A percentile compares a stretch with the other conserved stretches of the same genome.
These are phyloP conservation scores for Aspergillus hortae DNA, from an alignment of 2,329 filamentous ascomycete genomes.

Conservation along the genomic window DNA sequence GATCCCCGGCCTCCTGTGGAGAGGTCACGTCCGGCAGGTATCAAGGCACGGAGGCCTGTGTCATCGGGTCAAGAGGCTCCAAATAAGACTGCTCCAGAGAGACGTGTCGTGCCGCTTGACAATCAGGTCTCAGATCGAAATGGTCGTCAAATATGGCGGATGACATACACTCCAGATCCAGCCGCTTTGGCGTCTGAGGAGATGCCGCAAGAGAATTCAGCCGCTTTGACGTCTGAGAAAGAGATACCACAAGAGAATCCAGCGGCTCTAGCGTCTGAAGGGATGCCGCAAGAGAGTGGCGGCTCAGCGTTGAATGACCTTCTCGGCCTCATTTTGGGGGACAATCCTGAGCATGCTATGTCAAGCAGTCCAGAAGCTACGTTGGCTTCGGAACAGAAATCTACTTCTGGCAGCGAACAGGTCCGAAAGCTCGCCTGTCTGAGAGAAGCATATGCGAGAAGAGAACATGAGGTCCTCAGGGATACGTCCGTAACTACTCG, in stretches of 20 bases:
- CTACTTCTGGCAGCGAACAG: neutral
- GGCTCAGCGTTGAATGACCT: slow-evolving; percentile 1
- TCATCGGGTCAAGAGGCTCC: neutral
- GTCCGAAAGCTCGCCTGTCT: slow-evolving; percentile 1
- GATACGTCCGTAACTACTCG: neutral
- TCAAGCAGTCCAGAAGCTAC: neutral
- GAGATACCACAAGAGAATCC: neutral
- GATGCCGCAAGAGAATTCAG: slow-evolving; percentile 5
- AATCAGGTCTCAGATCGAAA: neutral
- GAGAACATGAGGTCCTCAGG: neutral
- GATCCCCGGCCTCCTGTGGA: neutral
- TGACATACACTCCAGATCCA: slow-evolving; percentile 17
- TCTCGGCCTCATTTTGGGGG: slow-evolving; percentile 6
- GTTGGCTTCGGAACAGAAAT: neutral
- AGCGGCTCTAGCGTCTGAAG: slow-evolving; percentile 12
- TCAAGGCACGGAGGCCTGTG: slow-evolving; percentile 17
- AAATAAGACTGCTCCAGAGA: neutral
- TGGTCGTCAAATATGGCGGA: slow-evolving; percentile 16
- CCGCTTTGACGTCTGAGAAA: slow-evolving; percentile 16
- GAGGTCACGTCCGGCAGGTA: slow-evolving; percentile 12
- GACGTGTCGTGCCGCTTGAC: neutral
- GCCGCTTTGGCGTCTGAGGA: slow-evolving; percentile 17
- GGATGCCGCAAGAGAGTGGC: neutral
- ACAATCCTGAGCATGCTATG: neutral
- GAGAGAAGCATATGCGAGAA: neutral